Evolutionary conservation across 192 early-diverging fungal species (phyloP), one percentile per base, ranked within the genome.

Genomic region (Phycomyces blakesleeanus): DNA sequence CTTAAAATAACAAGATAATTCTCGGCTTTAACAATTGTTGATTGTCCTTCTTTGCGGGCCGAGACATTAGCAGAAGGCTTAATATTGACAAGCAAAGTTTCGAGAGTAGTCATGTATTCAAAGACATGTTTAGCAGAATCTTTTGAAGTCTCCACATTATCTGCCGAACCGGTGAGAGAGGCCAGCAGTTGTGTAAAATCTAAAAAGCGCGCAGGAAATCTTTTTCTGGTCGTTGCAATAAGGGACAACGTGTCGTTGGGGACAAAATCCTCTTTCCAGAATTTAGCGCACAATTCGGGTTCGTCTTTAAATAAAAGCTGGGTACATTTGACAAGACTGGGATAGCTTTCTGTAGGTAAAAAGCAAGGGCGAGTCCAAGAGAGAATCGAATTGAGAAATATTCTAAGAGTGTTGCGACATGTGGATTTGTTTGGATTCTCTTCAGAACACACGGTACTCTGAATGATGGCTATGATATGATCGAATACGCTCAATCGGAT

Each of bases 211-310:
- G 57, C 18, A 29, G 70, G 70, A 41, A 66, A 72, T 12, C 70
- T 57, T n/a, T 47, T 40, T 15, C 56, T 58, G 14, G 64, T 64
- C 1, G 64, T 61, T 5, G 53, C 41, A 9, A 72, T 27, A 14
- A 72, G 24, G 38, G 59, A 62, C 3, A 21, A 44, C 0, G 34
- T 1, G 6, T 72, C 64, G 11, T 57, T 14, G 5, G 49, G 24
- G 9, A n/a, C 34, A 27, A 58, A 62, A 20, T 67, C 53, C 15
- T 62, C 26, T 7, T 51, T 49, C 70, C 70, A 72, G 54, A 72
- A 72, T 12, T n/a, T 39, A 24, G 20, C 18, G 22, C 64, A 72
- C 8, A 72, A 40, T 11, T 41, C 54, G 15, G 16, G 15, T 49
- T 72, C 52, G 26, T 63, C 21, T 16, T 61, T 41, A 40, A 51